Evolutionary conservation across 2,329 filamentous ascomycete species (phyloP), one percentile per base, ranked within the genome.

Genomic region (Trichophyton schoenleinii): DNA sequence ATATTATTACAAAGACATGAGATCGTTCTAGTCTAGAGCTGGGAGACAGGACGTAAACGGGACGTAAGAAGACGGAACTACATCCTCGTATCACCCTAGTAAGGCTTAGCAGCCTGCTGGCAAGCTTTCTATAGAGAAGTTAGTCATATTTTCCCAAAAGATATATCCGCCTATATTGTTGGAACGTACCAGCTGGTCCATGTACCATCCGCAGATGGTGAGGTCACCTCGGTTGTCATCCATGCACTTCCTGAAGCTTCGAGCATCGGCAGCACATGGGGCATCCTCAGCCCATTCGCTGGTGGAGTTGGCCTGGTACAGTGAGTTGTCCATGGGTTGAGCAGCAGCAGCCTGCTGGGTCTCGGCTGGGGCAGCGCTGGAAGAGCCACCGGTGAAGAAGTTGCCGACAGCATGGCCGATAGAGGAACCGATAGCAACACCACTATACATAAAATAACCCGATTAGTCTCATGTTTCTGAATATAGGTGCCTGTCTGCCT

Each of bases 171-270:
- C n/a, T n/a, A n/a, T n/a, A n/a, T n/a, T n/a, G 7, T 42, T 20
- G 59, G 60, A 18, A 70, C 73, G 60, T 75, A 79, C 77, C 76
- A 99, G 81, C 83, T 99, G 92, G 75, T 99, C 94, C 70, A 99
- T 79, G 76, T 99, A 99, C 91, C 92, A 99, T 68, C 88, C 88
- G 80, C 94, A 99, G 73, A 96, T 95, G 73, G 87, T 87, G 87
- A 99, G 85, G 78, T 94, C 91, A 68, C 94, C 94, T 73, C 85
- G 80, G 76, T 99, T 88, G 72, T 97, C 89, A 75, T 97, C 91
- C 87, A 99, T 87, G 82, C 94, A 99, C 79, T 87, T 87, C 70
- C 90, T 91, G 82, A 99, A 97, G 77, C 83, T 84, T 76, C 86
- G 84, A 60, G 91, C 85, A 68, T 94, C 90, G 60, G 81, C 83